Evolutionary conservation across 148 eudicot species (phyloP).

Genomic region (Camellia lanceoleosa): DNA sequence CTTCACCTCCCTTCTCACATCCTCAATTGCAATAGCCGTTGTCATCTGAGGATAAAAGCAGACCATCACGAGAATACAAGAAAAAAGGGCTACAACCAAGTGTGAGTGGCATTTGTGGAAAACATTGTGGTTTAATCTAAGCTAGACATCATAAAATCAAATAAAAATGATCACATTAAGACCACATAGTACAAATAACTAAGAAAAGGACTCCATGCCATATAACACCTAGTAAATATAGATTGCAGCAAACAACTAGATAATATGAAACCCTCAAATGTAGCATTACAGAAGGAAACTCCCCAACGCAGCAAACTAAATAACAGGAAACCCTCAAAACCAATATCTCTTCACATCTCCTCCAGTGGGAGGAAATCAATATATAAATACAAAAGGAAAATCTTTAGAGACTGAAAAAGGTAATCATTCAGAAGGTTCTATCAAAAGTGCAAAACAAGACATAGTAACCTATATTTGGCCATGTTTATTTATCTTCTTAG

Average conservation of each 20-base stretch:
- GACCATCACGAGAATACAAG: neutral
- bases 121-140: neutral
- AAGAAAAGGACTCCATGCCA: neutral
- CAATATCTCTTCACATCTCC: neutral
- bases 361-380: neutral
- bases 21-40: slow-evolving; percentile 65
- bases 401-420: neutral
- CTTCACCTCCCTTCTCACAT: slow-evolving; percentile 66
- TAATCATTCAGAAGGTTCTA: neutral
- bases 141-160: neutral
- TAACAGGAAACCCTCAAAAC: neutral
- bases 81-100: neutral
- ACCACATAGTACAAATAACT: neutral
- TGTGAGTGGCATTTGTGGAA: neutral
- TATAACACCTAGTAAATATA: neutral
- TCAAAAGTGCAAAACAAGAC: neutral
- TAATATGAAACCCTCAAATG: neutral
- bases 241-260: neutral
- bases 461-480: too few species aligned
- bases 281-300: too few species aligned
- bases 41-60: slow-evolving; percentile 45
- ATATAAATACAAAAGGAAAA: neutral
- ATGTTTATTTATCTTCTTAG: too few species aligned
- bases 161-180: neutral
- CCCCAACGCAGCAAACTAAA: neutral